Evolutionary conservation across 1,284 basidiomycete genomes (phyloP).

Genomic region (Cystobasidium sp.): DNA sequence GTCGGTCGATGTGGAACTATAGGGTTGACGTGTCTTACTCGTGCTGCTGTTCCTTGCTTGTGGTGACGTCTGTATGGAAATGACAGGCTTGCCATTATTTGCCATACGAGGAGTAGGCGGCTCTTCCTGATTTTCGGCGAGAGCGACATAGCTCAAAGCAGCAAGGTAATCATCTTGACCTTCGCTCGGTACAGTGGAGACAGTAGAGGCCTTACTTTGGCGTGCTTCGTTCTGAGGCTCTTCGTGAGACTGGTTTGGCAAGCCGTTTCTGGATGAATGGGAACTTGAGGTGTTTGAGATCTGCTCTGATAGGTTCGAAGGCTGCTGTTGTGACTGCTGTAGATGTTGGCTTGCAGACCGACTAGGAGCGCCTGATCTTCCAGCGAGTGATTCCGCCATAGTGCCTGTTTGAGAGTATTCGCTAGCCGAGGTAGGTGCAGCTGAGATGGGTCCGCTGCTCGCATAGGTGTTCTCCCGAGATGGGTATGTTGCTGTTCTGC

Average conservation of each 20-base stretch:
- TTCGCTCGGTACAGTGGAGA: constrained; percentile 23
- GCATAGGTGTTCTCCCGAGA: constrained; percentile 1
- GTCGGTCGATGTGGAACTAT: not conserved
- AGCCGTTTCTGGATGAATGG: not conserved
- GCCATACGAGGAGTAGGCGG: not conserved
- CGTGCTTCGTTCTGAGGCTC: not conserved
- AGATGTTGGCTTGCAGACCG: constrained; percentile 26
- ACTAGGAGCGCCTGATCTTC: constrained; percentile 11
- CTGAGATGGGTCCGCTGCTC: constrained; percentile 14
- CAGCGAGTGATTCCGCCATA: constrained; percentile 15
- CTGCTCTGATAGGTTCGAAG: constrained; percentile 16
- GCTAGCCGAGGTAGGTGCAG: constrained; percentile 32
- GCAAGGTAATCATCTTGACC: constrained; percentile 42
- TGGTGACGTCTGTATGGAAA: constrained; percentile 21
- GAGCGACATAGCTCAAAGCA: constrained; percentile 35
- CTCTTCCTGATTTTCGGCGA: constrained; percentile 23
- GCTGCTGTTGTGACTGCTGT: not conserved
- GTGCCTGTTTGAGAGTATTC: constrained; percentile 39
- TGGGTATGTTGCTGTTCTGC: not conserved
- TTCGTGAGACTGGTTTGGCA: constrained; percentile 5
- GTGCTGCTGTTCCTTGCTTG: not conserved
- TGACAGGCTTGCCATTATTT: constrained; percentile 8
- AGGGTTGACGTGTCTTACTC: not conserved
- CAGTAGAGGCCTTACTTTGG: constrained; percentile 18
- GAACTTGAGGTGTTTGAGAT: constrained; percentile 3